These are phyloP conservation scores for Gastrolobium bilobum DNA, from an alignment of 306 rosid genomes.

Conservation along the genomic window DNA sequence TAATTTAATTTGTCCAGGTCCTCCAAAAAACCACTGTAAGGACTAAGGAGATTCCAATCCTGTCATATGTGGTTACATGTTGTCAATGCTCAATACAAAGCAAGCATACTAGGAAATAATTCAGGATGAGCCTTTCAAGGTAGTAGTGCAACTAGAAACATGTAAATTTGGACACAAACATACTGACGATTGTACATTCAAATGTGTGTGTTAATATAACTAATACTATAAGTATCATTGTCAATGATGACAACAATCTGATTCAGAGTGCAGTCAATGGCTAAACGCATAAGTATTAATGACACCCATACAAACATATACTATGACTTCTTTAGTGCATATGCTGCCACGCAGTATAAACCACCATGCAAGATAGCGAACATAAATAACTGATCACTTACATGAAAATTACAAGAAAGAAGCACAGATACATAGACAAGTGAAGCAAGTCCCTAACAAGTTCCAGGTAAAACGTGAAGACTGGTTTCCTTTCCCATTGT, in stretches of 20 bases:
- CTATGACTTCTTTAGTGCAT: slow-evolving; percentile 12
- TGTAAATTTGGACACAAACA: slow-evolving; percentile 23
- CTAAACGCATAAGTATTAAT: not conserved
- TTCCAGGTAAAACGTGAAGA: slow-evolving; percentile 96
- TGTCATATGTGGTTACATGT: not conserved
- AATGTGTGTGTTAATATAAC: not conserved
- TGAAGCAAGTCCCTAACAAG: slow-evolving; percentile 97
- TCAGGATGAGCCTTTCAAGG: not conserved
- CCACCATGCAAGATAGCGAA: slow-evolving; percentile 11
- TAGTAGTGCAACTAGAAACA: not conserved
- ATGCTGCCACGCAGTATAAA: slow-evolving; percentile 13
- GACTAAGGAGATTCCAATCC: not conserved
- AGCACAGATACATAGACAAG: slow-evolving; percentile 94
- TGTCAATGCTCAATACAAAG: slow-evolving; percentile 8
- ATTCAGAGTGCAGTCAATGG: not conserved
- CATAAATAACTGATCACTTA: slow-evolving; percentile 60
- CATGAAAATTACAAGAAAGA: slow-evolving; percentile 94
- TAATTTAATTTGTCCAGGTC: not conserved
- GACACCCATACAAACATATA: not conserved
- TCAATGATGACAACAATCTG: slow-evolving; percentile 5
- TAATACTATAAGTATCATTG: not conserved
- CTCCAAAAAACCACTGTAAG: slow-evolving; percentile 3
- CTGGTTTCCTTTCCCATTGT: slow-evolving; percentile 98
- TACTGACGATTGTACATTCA: not conserved
- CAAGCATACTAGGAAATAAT: slow-evolving; percentile 6